Conservation (phyloP, 768 basidiomycete genomes). For the Rhizopogon sp. region DNA sequence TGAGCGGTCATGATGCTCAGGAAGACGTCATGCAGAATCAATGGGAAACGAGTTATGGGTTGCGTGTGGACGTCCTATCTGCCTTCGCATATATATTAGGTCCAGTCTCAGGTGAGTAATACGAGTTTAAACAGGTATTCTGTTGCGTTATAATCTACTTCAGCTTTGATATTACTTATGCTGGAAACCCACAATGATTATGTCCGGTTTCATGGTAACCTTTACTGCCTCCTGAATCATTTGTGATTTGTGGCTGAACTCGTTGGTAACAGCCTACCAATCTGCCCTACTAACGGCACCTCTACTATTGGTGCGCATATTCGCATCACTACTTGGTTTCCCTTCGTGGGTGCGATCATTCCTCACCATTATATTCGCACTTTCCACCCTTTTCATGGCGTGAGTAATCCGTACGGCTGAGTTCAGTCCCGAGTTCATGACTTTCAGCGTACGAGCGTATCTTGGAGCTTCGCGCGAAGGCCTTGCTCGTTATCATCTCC, state of each 20-base stretch:
- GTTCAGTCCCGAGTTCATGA: constrained; percentile 3
- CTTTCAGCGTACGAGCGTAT: constrained; percentile 44
- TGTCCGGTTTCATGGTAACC: constrained; percentile 72
- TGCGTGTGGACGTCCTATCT: constrained; percentile 64
- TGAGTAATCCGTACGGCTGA: constrained; percentile 29
- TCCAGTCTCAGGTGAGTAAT: constrained; percentile 60
- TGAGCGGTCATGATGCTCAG: constrained; percentile 29
- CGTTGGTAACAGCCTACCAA: constrained; percentile 57
- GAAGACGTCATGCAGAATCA: constrained; percentile 44
- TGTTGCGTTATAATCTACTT: constrained; percentile 1
- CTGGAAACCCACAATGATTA: constrained; percentile 75
- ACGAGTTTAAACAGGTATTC: background rate
- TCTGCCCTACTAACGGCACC: constrained; percentile 69
- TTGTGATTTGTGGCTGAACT: constrained; percentile 5
- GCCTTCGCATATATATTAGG: constrained; percentile 64
- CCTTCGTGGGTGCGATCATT: constrained; percentile 47
- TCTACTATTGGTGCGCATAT: constrained; percentile 48
- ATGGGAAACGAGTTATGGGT: constrained; percentile 68
- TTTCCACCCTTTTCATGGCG: constrained; percentile 48
- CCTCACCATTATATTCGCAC: constrained; percentile 40
- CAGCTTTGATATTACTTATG: constrained; percentile 63
- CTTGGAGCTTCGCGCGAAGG: constrained; percentile 46
- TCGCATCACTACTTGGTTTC: constrained; percentile 49
- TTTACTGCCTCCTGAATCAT: background rate
- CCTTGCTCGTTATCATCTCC: constrained; percentile 55